phyloP scores from a whole-genome alignment of 257 asterid genomes.

The Voacanga thouarsii region DNA sequence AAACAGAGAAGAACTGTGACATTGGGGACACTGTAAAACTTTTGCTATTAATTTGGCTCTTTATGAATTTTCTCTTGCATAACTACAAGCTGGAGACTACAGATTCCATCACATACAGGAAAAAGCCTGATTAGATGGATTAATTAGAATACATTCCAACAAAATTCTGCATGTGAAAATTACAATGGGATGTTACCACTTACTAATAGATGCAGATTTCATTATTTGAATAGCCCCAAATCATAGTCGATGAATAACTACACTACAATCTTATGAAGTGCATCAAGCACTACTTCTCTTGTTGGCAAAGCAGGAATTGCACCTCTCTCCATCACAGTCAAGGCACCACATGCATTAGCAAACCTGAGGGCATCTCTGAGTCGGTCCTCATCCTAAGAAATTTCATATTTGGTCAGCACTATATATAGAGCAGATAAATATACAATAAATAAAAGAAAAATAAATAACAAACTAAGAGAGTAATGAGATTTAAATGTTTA shows the following conservation, averaged over 20 bases:
- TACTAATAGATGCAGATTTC: background rate
- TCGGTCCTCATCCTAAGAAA: slow-evolving; percentile 62
- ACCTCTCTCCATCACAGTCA: slow-evolving; percentile 90
- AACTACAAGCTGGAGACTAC: background rate
- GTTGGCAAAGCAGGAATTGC: slow-evolving; percentile 98
- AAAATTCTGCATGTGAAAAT: background rate
- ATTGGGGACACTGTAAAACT: background rate
- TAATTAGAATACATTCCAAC: background rate
- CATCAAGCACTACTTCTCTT: slow-evolving; percentile 51
- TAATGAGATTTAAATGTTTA: background rate
- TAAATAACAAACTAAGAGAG: background rate
- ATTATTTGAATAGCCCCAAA: background rate
- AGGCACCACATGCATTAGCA: slow-evolving; percentile 92
- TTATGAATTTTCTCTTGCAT: background rate
- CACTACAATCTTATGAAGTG: slow-evolving; percentile 54
- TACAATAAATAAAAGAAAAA: too few relatives aligned
- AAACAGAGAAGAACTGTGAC: background rate
- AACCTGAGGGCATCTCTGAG: slow-evolving; percentile 76
- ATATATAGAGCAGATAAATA: background rate
- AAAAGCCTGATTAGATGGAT: background rate
- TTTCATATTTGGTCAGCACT: background rate
- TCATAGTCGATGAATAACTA: slow-evolving; percentile 19
- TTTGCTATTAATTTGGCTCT: background rate
- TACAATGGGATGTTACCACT: background rate
- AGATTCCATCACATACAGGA: background rate